These are phyloP conservation scores for Zasmidium angulare DNA, from an alignment of 2,329 filamentous ascomycete genomes.

Conservation along the genomic window DNA sequence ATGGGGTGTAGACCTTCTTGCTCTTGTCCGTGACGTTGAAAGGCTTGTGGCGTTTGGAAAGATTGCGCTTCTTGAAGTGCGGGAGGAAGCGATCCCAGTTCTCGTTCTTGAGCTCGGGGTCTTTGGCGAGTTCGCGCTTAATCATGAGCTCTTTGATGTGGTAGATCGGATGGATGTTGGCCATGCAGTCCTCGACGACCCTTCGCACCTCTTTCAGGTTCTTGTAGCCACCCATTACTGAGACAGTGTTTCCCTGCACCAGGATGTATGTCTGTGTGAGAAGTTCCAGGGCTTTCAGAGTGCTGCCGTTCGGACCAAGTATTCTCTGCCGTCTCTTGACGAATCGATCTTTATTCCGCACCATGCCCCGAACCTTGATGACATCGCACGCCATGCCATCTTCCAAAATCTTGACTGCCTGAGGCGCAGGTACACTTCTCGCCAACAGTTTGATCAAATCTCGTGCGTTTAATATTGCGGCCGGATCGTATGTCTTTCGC, in stretches of 20 bases:
- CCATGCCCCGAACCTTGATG: constrained; percentile 89
- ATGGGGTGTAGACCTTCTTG: constrained; percentile 94
- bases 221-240: constrained; percentile 88
- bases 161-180: constrained; percentile 85
- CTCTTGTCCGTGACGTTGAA: constrained; percentile 86
- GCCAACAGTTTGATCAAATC: constrained; percentile 93
- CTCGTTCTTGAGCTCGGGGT: constrained; percentile 80
- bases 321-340: constrained; percentile 93
- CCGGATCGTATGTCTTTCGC: constrained; percentile 85
- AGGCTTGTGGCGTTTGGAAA: constrained; percentile 80
- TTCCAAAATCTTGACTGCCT: constrained; percentile 90
- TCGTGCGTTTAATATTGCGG: constrained; percentile 86
- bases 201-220: constrained; percentile 88
- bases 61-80: constrained; percentile 91
- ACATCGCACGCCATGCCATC: constrained; percentile 91
- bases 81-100: constrained; percentile 96
- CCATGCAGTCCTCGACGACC: constrained; percentile 93
- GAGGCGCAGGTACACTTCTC: constrained; percentile 85
- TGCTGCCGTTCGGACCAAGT: constrained; percentile 85
- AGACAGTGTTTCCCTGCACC: constrained; percentile 94
- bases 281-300: constrained; percentile 89
- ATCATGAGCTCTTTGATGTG: constrained; percentile 97
- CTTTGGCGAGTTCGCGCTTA: constrained; percentile 86
- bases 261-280: constrained; percentile 90
- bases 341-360: constrained; percentile 92